Evolutionary conservation across 192 early-diverging fungal species (phyloP).

Genomic region (Umbelopsis vinacea): DNA sequence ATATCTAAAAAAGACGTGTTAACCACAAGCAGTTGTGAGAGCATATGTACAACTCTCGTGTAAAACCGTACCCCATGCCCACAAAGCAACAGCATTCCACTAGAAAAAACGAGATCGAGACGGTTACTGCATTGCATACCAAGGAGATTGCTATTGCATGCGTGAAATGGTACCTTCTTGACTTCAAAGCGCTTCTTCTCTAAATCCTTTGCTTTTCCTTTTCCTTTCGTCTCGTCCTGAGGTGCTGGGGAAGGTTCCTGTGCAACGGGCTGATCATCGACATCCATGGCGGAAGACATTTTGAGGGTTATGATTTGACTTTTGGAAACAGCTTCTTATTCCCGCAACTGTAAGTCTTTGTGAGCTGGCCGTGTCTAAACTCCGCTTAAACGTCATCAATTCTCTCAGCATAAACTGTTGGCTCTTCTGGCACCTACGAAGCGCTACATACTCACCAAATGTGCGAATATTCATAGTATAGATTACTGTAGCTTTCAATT

Average conservation of each 20-base stretch:
- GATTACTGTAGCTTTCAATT: too few relatives aligned
- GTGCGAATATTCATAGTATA: too few relatives aligned
- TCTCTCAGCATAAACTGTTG: not conserved
- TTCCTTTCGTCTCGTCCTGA: constrained; percentile 32
- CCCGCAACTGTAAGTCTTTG: not conserved
- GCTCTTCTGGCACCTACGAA: too few relatives aligned
- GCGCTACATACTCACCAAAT: too few relatives aligned
- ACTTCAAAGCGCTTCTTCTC: constrained; percentile 91
- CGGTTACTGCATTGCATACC: not conserved
- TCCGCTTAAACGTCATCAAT: constrained; percentile 20
- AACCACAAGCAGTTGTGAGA: not conserved
- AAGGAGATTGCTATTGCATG: not conserved
- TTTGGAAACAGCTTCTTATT: not conserved
- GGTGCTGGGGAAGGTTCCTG: not conserved
- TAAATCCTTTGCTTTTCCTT: constrained; percentile 61
- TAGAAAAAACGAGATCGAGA: constrained; percentile 39
- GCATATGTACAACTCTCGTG: not conserved
- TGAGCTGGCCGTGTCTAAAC: not conserved
- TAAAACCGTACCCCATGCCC: constrained; percentile 88
- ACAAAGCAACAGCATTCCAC: constrained; percentile 99
- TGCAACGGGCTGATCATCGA: constrained; percentile 29
- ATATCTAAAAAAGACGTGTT: constrained; percentile 71
- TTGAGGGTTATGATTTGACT: not conserved
- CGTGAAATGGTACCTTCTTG: constrained; percentile 72
- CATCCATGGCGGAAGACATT: constrained; percentile 44